Evolutionary conservation across 2,329 filamentous ascomycete species (phyloP).

Genomic region (Atkinsonella texensis): DNA sequence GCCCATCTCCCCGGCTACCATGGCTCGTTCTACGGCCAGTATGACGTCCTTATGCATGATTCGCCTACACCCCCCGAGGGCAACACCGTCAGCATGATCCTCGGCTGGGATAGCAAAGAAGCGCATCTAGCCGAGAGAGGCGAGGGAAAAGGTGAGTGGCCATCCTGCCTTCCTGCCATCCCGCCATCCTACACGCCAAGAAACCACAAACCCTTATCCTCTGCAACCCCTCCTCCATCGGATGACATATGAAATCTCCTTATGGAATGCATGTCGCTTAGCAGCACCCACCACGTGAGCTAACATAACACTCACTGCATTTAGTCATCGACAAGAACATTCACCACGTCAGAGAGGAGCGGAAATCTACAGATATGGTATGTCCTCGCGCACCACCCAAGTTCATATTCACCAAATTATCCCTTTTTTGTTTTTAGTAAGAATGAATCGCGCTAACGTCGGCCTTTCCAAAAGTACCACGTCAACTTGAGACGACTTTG

Average conservation of each 20-base stretch:
- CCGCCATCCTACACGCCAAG: not conserved
- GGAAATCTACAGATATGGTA: slow-evolving; percentile 22
- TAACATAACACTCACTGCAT: not conserved
- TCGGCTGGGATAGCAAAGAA: slow-evolving; percentile 29
- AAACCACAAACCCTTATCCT: not conserved
- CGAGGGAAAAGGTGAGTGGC: slow-evolving; percentile 17
- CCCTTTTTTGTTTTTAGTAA: not conserved
- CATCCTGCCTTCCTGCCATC: not conserved
- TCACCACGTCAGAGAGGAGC: slow-evolving; percentile 17
- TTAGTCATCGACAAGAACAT: slow-evolving; percentile 25
- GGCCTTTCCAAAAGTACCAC: slow-evolving; percentile 5
- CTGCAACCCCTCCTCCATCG: not conserved
- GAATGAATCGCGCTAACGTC: not conserved
- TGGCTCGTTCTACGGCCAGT: slow-evolving; percentile 21
- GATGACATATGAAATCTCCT: not conserved
- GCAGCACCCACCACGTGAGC: not conserved
- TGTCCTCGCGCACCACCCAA: too few relatives aligned
- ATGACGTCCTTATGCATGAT: slow-evolving; percentile 18
- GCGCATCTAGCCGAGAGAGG: slow-evolving; percentile 23
- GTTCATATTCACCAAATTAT: too few relatives aligned
- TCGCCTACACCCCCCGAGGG: slow-evolving; percentile 17
- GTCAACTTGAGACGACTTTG: slow-evolving; percentile 6
- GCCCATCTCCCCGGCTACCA: slow-evolving; percentile 18
- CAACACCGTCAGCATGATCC: slow-evolving; percentile 19
- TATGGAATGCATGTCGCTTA: not conserved